Evolutionary conservation across 345 rosid genomes (phyloP).

Genomic region (Ceriops zippeliana): DNA sequence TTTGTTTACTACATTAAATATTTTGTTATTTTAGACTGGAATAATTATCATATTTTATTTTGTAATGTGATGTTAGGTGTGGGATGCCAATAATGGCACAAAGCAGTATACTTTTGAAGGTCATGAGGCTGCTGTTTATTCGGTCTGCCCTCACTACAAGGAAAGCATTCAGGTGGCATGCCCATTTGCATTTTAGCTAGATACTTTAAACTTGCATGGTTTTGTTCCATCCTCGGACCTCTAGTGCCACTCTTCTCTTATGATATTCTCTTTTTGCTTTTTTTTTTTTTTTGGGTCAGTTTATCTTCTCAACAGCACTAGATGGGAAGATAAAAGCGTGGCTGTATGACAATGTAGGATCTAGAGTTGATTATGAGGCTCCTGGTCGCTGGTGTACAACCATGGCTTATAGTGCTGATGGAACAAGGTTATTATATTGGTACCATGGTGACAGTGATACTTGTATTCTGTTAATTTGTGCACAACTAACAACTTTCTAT

Average conservation of each 20-base stretch:
- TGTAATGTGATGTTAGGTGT: slow-evolving; percentile 39
- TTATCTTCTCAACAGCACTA: slow-evolving; percentile 77
- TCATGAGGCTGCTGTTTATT: slow-evolving; percentile 66
- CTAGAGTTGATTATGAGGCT: slow-evolving; percentile 85
- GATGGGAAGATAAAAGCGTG: slow-evolving; percentile 97
- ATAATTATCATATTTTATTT: slow-evolving; percentile 3
- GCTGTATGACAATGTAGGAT: slow-evolving; percentile 75
- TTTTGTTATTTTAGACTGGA: not conserved
- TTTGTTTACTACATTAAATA: slow-evolving; percentile 17
- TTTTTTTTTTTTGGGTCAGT: slow-evolving; percentile 33
- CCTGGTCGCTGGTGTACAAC: slow-evolving; percentile 85
- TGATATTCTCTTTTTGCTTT: not conserved
- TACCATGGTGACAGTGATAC: no score
- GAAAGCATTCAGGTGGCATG: slow-evolving; percentile 48
- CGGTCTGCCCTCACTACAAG: slow-evolving; percentile 60
- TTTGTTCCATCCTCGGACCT: not conserved
- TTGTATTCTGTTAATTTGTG: not conserved
- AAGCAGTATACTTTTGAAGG: slow-evolving; percentile 64
- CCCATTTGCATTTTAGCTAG: slow-evolving; percentile 5
- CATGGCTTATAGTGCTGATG: slow-evolving; percentile 87
- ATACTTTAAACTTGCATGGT: not conserved
- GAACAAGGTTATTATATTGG: slow-evolving; percentile 49
- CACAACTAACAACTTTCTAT: not conserved
- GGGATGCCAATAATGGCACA: slow-evolving; percentile 52
- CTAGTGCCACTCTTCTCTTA: not conserved